Percentiles rank a stretch among this genome's conserved stretches.
phyloP scores from a whole-genome alignment of 2,329 filamentous ascomycete genomes.

The Epichloe sp. region DNA sequence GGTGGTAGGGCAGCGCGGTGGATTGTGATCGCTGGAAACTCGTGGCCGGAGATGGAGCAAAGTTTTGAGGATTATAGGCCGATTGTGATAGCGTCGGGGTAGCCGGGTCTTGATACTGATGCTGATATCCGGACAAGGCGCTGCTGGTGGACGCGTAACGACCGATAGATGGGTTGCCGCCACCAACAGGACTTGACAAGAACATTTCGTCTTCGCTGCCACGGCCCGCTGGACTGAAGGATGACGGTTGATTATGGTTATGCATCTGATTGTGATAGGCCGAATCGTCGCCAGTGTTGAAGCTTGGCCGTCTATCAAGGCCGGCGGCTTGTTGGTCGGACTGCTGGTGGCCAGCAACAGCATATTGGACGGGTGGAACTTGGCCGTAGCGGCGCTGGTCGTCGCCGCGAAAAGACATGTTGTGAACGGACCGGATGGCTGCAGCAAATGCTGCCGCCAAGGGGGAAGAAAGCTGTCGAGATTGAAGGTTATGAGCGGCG shows the following conservation, averaged over 20 bases:
- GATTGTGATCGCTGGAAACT: slow-evolving; percentile 34
- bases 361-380: slow-evolving; percentile 52
- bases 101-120: slow-evolving; percentile 34
- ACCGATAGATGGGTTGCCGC: slow-evolving; percentile 10
- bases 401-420: slow-evolving; percentile 52
- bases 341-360: slow-evolving; percentile 28
- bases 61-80: slow-evolving; percentile 61
- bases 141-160: slow-evolving; percentile 30
- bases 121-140: slow-evolving; percentile 38
- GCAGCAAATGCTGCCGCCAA: slow-evolving; percentile 1
- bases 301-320: slow-evolving; percentile 49
- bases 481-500: neutral
- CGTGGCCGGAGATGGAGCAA: slow-evolving; percentile 22
- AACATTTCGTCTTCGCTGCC: slow-evolving; percentile 48
- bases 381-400: slow-evolving; percentile 53
- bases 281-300: slow-evolving; percentile 63
- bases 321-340: slow-evolving; percentile 7
- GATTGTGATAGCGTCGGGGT: slow-evolving; percentile 30
- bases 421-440: slow-evolving; percentile 2
- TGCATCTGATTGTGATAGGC: slow-evolving; percentile 32
- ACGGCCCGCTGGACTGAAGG: slow-evolving; percentile 1
- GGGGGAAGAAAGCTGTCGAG: neutral
- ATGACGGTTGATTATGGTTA: slow-evolving; percentile 11
- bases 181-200: slow-evolving; percentile 33
- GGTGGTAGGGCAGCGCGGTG: slow-evolving; percentile 36